Evolutionary conservation across 148 eudicot genomes (phyloP).

Genomic region (Amaranthus cruentus): DNA sequence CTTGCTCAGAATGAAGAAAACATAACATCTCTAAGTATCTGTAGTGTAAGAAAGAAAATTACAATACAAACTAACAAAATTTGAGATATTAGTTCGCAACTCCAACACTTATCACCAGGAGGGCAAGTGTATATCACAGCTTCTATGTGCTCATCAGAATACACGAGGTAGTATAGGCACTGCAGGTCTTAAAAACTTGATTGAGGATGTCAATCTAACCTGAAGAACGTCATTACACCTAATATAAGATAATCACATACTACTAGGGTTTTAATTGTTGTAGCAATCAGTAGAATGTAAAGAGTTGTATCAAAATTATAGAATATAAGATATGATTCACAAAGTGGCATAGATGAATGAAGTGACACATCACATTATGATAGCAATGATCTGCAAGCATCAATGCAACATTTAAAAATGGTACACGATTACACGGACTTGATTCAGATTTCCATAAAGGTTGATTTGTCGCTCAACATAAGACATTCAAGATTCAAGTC

Average conservation of each 20-base stretch:
- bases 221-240: background rate
- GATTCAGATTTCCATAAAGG: background rate
- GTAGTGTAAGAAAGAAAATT: background rate
- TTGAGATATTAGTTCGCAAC: background rate
- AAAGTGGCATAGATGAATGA: background rate
- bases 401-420: background rate
- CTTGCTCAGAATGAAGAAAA: background rate
- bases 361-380: background rate
- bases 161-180: background rate
- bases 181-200: background rate
- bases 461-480: no score
- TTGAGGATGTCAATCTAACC: conserved; percentile 8
- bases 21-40: conserved; percentile 5
- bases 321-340: background rate
- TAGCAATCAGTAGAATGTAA: background rate
- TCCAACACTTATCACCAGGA: background rate
- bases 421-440: background rate
- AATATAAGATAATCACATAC: background rate
- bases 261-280: background rate
- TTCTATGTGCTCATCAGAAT: background rate
- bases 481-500: no score
- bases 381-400: background rate
- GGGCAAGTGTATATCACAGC: background rate
- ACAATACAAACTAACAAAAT: conserved; percentile 14
- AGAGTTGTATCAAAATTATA: background rate